Base-by-base conservation (phyloP, 2,329 filamentous ascomycete genomes). In the Cadophora sp. region DNA sequence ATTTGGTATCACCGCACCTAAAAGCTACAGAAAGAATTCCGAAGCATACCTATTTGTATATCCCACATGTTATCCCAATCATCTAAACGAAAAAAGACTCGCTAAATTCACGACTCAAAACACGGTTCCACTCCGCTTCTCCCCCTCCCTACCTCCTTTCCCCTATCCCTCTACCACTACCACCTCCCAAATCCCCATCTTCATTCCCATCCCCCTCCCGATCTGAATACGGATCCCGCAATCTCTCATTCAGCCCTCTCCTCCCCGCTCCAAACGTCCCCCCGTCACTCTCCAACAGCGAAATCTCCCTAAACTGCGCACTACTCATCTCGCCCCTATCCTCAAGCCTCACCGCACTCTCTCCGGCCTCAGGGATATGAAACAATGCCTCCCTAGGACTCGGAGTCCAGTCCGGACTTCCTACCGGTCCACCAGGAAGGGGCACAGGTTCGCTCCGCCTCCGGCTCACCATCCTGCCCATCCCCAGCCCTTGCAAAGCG, bases 341-440 rank as follows among this genome's bases (percentile, higher is more conserved):
- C 58, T 71, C 66, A 34, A 74, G 56, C n/a, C 64, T 19, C 11
- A 71, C n/a, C 9, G 56, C 64, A 64, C 69, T 72, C 60, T 74
- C 73, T 4, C 68, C 68, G 1, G 73, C 73, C 43, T 74, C 73
- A 34, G 72, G 67, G 22, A 74, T 74, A 67, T 72, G 66, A 3
- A 68, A 66, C 6, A 71, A 29, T 29, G 51, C 68, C 43, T 60
- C 53, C 24, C 58, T 27, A 8, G 64, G 62, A 56, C 24, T 61
- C 12, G 61, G 26, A 4, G 40, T 51, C 64, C 67, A 65, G 43
- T 66, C 64, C 2, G 22, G 59, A 26, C 48, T 34, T 19, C 65
- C 65, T 2, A 53, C 50, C 7, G 65, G 65, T 9, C 66, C 68
- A 22, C 69, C 70, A 4, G 62, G 37, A 24, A 66, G 46, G 1